These are phyloP conservation scores for Ophiostoma fasciatum DNA, from an alignment of 2,329 filamentous ascomycete genomes.

Conservation along the genomic window DNA sequence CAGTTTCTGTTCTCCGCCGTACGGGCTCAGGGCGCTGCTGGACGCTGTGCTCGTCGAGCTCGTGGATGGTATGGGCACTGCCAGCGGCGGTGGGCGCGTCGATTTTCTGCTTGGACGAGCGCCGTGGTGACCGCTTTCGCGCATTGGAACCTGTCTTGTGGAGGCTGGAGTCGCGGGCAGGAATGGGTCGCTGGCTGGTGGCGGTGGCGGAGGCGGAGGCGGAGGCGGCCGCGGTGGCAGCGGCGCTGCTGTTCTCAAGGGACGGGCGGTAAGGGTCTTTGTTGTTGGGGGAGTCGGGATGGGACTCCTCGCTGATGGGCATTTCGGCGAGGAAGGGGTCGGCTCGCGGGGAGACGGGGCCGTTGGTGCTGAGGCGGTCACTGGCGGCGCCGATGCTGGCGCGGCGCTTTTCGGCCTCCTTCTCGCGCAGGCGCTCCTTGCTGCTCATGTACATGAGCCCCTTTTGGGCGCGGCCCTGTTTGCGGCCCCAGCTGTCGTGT, in stretches of 20 bases:
- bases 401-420: slow-evolving; percentile 46
- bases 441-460: slow-evolving; percentile 62
- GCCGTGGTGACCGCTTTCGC: slow-evolving; percentile 35
- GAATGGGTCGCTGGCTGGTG: too few species aligned
- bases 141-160: slow-evolving; percentile 37
- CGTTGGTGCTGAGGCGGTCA: slow-evolving; percentile 18
- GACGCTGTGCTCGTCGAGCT: slow-evolving; percentile 11
- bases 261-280: slow-evolving; percentile 17
- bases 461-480: slow-evolving; percentile 35
- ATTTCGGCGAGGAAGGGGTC: slow-evolving; percentile 38
- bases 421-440: slow-evolving; percentile 49
- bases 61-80: slow-evolving; percentile 26
- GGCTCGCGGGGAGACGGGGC: slow-evolving; percentile 20
- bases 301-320: slow-evolving; percentile 40
- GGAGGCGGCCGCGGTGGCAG: too few species aligned
- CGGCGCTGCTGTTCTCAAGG: slow-evolving; percentile 7
- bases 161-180: slow-evolving; percentile 53
- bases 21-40: background rate
- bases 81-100: slow-evolving; percentile 18
- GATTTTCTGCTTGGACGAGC: slow-evolving; percentile 32
- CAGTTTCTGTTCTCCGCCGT: background rate
- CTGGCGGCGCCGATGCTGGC: slow-evolving; percentile 26
- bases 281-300: slow-evolving; percentile 15
- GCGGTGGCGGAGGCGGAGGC: too few species aligned
- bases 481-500: slow-evolving; percentile 48